Conservation (phyloP, 345 rosid genomes). For the Hypericum androsaemum region DNA sequence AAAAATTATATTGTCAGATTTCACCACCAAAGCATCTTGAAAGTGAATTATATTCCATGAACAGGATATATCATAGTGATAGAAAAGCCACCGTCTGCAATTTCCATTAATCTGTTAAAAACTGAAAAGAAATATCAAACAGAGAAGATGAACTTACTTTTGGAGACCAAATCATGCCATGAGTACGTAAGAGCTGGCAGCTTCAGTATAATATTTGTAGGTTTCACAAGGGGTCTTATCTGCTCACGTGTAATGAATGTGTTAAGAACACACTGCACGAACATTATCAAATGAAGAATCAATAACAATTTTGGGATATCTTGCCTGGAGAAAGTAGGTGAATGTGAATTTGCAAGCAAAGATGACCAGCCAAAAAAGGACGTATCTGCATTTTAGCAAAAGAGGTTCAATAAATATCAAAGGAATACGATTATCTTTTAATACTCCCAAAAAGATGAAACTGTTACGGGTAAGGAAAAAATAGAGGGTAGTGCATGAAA, state of each 20-base stretch:
- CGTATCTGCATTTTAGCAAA: slow-evolving; percentile 52
- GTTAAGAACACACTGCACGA: not conserved
- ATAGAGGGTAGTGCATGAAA: too few species aligned
- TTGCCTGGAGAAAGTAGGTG: slow-evolving; percentile 98
- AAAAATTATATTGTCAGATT: too few species aligned
- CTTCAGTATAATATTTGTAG: slow-evolving; percentile 43
- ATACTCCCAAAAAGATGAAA: too few species aligned
- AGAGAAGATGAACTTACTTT: slow-evolving; percentile 39
- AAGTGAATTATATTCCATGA: too few species aligned
- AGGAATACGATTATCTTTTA: too few species aligned
- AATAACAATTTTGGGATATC: slow-evolving; percentile 9
- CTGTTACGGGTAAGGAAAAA: too few species aligned
- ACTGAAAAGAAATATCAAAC: not conserved
- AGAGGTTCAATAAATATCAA: not conserved
- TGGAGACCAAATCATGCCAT: slow-evolving; percentile 93
- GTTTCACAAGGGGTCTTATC: slow-evolving; percentile 82
- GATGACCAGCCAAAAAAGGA: slow-evolving; percentile 85
- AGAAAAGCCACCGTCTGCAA: not conserved
- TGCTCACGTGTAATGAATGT: slow-evolving; percentile 27
- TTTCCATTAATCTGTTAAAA: not conserved
- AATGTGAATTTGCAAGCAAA: slow-evolving; percentile 76
- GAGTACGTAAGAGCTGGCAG: slow-evolving; percentile 48
- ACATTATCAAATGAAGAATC: slow-evolving; percentile 5
- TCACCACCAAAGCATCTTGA: too few species aligned
- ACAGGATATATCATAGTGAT: too few species aligned